Conservation (phyloP, 2,329 filamentous ascomycete species). For the Berkeleyomyces basicola region DNA sequence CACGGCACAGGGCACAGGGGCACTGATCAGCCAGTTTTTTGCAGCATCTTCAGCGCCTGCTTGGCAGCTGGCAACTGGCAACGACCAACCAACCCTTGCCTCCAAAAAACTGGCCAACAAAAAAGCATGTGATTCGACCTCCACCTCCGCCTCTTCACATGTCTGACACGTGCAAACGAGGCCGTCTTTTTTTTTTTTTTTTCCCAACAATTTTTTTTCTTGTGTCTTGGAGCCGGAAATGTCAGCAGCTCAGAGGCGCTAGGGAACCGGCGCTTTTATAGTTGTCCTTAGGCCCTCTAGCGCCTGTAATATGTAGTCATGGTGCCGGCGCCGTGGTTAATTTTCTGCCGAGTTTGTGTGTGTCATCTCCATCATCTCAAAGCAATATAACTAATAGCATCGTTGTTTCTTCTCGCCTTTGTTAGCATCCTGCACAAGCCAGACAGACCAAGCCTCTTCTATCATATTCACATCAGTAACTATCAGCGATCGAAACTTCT, state of each 20-base stretch:
- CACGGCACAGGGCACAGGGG: not conserved
- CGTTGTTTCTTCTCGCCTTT: not conserved
- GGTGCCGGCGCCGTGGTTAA: not conserved
- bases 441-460: not conserved
- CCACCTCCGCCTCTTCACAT: conserved; percentile 5
- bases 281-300: too few relatives aligned
- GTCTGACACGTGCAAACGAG: conserved; percentile 12
- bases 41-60: not conserved
- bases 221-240: not conserved
- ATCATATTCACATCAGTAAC: not conserved
- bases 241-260: not conserved
- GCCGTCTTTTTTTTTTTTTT: conserved; percentile 7
- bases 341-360: not conserved
- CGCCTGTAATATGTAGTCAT: too few relatives aligned
- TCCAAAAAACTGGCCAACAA: conserved; percentile 7
- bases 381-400: not conserved
- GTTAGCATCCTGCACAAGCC: not conserved
- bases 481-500: not conserved
- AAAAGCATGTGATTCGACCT: conserved; percentile 14
- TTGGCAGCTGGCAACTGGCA: not conserved
- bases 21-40: not conserved
- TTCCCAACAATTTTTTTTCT: conserved; percentile 14
- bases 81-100: conserved; percentile 4
- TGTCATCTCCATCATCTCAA: not conserved
- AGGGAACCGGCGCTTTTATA: not conserved